Base-by-base conservation (phyloP, 805 yeast genomes). In the Candida oleophila region DNA sequence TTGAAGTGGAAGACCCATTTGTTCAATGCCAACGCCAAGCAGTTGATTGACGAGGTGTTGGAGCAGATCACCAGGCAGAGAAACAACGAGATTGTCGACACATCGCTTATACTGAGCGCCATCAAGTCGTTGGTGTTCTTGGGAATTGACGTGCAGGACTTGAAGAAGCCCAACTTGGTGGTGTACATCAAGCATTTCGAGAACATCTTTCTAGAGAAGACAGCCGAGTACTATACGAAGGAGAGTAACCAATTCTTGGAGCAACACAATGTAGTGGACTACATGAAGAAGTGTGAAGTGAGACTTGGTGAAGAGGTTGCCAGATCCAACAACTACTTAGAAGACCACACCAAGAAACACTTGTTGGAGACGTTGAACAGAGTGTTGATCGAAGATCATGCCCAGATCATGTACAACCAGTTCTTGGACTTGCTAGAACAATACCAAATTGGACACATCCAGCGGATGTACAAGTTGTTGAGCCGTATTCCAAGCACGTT, bases 141-240 rank as follows among this genome's bases (percentile, higher is more conserved):
- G 52, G 98, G 99, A 3, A 85, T 95, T 55, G 98, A 94, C 62
- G 83, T 82, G 48, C 90, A 86, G 61, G 97, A 90, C 66, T 77
- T 88, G 64, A 90, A 87, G 68, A 90, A 89, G 60, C 81, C 89
- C 44, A 89, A 88, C 60, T 74, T 91, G 59, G 77, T 83, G 18
- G 90, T 91, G 28, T 94, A 94, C 68, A 81, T 86, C 53, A 82
- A 82, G 47, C 78, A 78, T 55, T 94, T 92, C 59, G 97, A 94
- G 64, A 75, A 70, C 38, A 81, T 82, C 35, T 94, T 89, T 62
- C 74, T 94, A 53, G 81, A 78, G 20, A 83, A 81, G 44, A 85
- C 94, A 2, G 77, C 72, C 47, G 78, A 75, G 32, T 89, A 83
- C 61, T 89, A 88, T 66, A 69, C 73, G 19, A 72, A 72, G 38